Evolutionary conservation across 2,329 filamentous ascomycete species (phyloP), one percentile per base, ranked within the genome.

Genomic region (Parafenestella ontariensis): DNA sequence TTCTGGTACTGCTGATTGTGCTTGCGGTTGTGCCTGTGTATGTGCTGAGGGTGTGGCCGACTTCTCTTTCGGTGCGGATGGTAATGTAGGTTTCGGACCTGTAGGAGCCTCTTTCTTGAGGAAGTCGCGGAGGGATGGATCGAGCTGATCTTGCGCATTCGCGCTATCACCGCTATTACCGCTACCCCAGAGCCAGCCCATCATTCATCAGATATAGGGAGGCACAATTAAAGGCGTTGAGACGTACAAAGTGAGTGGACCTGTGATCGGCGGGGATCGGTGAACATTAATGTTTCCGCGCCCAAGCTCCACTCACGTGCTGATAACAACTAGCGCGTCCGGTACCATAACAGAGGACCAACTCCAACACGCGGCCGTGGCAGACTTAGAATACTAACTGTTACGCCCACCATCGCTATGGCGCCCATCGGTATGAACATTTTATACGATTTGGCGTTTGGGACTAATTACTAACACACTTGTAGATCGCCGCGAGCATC

Each of bases 81-180:
- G 69, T 18, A 73, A 59, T 18, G 68, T 48, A 28, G 71, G 72
- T 42, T 63, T 72, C 5, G 89, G 89, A 78, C 90, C 90, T 66
- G 89, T 80, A 28, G 91, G 89, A 23, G 90, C 89, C 80, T 96
- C 91, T 77, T 89, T 87, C 72, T 92, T 83, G 70, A 96, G 87
- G 76, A 93, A 96, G 62, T 94, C 89, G 69, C 89, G 89, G 52
- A 96, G 85, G 61, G 88, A 87, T 34, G 91, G 90, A 71, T 96
- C 92, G 66, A 97, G 87, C 66, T 90, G 88, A 65, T 91, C 86
- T 59, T 87, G 78, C 49, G 77, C 74, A 61, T 81, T 77, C 65
- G 82, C 73, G 60, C 69, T 66, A 46, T 59, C 59, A 37, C 54
- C 58, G 53, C 70, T 75, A 46, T 59, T 60, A 37, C 54, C 58